Percentiles rank a stretch among this genome's conserved stretches.
Evolutionary conservation across 164 flowering plant genomes (phyloP).

Genomic region (Brasenia schreberi): DNA sequence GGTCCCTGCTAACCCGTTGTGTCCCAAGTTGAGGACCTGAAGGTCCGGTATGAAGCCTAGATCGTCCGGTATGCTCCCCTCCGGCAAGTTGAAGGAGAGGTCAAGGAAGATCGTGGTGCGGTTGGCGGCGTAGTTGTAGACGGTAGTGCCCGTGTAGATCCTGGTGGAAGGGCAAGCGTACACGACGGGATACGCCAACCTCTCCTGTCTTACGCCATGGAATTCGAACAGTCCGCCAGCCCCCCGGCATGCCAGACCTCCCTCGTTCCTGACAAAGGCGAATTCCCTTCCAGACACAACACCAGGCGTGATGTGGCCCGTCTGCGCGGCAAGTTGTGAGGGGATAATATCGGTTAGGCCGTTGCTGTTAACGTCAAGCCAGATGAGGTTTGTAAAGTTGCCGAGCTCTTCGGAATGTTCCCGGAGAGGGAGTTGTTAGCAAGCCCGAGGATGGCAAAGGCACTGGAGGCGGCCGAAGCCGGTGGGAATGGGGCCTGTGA

Average conservation of each 20-base stretch:
- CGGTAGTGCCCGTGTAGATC: constrained; percentile 54
- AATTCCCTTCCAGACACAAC: constrained; percentile 63
- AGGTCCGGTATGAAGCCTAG: constrained; percentile 51
- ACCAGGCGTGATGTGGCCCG: constrained; percentile 46
- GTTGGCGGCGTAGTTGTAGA: constrained; percentile 30
- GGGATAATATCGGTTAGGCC: constrained; percentile 44
- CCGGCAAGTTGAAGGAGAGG: constrained; percentile 64
- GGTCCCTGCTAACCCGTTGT: constrained; percentile 44
- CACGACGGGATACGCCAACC: constrained; percentile 43
- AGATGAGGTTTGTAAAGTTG: constrained; percentile 49
- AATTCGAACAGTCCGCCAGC: constrained; percentile 82
- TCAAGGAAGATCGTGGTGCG: constrained; percentile 82
- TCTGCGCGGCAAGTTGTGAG: constrained; percentile 37
- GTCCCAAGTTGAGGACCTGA: constrained; percentile 69
- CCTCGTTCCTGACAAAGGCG: constrained; percentile 80
- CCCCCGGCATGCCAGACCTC: constrained; percentile 69
- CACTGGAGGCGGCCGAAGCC: constrained; percentile 44
- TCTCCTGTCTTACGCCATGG: constrained; percentile 47
- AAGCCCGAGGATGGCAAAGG: constrained; percentile 65
- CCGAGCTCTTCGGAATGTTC: constrained; percentile 59
- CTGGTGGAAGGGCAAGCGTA: constrained; percentile 62
- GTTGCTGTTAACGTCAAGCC: constrained; percentile 89
- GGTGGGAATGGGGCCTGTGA: constrained; percentile 55
- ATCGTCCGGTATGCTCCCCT: constrained; percentile 47
- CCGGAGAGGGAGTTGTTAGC: constrained; percentile 73